Evolutionary conservation across 2,329 filamentous ascomycete species (phyloP), one percentile per base, ranked within the genome.

Genomic region (Talaromyces verruculosus): DNA sequence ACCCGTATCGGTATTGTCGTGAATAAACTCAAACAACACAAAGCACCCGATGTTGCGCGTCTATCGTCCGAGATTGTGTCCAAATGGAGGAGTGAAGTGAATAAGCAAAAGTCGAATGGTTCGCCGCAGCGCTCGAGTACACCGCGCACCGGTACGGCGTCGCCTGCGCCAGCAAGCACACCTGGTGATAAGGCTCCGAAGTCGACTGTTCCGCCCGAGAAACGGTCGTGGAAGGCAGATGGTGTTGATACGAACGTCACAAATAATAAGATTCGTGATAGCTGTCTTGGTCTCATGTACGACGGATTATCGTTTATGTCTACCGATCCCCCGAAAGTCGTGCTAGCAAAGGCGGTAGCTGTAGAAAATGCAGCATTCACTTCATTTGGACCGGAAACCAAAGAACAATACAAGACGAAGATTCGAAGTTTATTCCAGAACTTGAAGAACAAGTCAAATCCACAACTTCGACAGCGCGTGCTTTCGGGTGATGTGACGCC

Each of bases 371-470:
- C 93, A 7, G 91, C 91, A 5, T 93, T 85, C 79, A 84, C 84
- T 65, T 81, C 85, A 35, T 90, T 88, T 77, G 89, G 89, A 65
- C 88, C 89, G 64, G 89, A 93, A 73, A 89, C 84, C 17, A 85
- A 84, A 58, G 80, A 87, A 57, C 87, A 89, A 60, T 99, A 99
- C 84, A 90, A 90, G 75, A 85, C 84, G 70, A 97, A 97, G 84
- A 90, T 98, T 73, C 91, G 94, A 71, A 96, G 92, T 22, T 87
- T 99, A 25, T 98, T 92, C 81, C 88, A 93, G 77, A 98, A 98
- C 76, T 87, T 99, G 72, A 98, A 97, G 84, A 92, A 92, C 82
- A 93, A 91, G 80, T 90, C 88, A 69, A 98, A 98, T 80, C 84
- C 87, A 43, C 86, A 88, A 68, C 87, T 99, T 51, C 89, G 93